Evolutionary conservation across 1,284 basidiomycete genomes (phyloP), one percentile per base, ranked within the genome.

Genomic region (Leucoagaricus sp.): DNA sequence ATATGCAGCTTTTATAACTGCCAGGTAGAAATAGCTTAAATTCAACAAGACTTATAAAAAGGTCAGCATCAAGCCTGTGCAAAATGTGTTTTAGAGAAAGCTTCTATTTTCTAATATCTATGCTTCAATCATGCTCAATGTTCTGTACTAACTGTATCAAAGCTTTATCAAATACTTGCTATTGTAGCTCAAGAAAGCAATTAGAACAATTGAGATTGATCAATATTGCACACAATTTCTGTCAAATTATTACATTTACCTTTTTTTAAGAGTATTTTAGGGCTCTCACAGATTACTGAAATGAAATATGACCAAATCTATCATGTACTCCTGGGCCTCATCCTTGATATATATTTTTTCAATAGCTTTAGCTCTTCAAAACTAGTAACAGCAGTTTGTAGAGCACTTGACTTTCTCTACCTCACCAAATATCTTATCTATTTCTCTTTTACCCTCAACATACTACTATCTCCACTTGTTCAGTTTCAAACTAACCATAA

Each of bases 201-300:
- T 51, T 55, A 63, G 65, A 5, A 58, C 62, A 51, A 66, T 62
- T 1, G 71, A 77, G 55, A 67, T 77, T 45, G 72, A 77, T 62
- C 68, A 69, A 0, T 60, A 68, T 0, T 72, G 69, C 41, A 61
- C 63, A 0, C 59, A 66, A 1, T 50, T 76, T 2, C 74, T 71
- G 0, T 68, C 68, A 0, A 75, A 77, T 60, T 72, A 74, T 55
- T 63, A 72, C 41, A 64, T 76, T 12, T 64, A 69, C 0, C 52
- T 67, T 0, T 80, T 80, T 53, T 61, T 9, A 76, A 75, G 12
- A 77, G 78, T 0, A 75, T 80, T 21, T 63, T 65, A 0, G 42
- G 55, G 8, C 62, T 77, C 0, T 64, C 64, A 10, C 66, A 67
- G 5, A 65, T 71, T 9, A 68, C 65, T 21, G 71, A 72, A n/a